Base-by-base conservation (phyloP, 2,329 filamentous ascomycete species). In the Stagonosporopsis vannaccii region DNA sequence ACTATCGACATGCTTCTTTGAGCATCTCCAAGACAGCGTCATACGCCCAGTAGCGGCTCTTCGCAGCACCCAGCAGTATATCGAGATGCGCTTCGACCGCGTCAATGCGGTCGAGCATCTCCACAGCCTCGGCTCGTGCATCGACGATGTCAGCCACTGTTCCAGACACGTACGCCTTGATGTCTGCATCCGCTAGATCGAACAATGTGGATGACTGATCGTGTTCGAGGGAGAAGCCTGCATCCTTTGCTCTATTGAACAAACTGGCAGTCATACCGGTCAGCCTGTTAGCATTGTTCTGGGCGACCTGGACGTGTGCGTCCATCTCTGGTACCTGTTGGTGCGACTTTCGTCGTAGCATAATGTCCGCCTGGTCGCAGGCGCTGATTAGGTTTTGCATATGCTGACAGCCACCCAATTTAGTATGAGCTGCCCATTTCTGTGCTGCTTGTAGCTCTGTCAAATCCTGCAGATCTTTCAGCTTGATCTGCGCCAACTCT, bases 391-490 rank as follows among this genome's bases (percentile, higher is more conserved):
- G 40, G 5, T 22, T 13, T 11, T n/a, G 26, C 26, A 22, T 20
- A 1, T 17, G 11, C 20, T 26, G 36, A 6, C 15, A 3, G 8
- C 28, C n/a, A 2, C 26, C 15, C 12, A 41, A 12, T 28, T 15
- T 33, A 2, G 13, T 17, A 20, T n/a, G 20, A 59, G 42, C 43
- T 0, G 37, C 51, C 30, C 39, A 53, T 13, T 64, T 62, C 45
- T 64, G 66, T 17, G 59, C 61, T 15, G 59, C 50, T 41, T 64
- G 67, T 5, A 56, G 51, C 5, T 58, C 37, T 9, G 57, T 50
- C 25, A 68, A 35, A 7, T 55, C 26, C 19, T 61, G 62, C 37
- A 66, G 6, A 0, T 60, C 65, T 2, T 45, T 22, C 22, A 67
- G 12, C 1, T 30, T 41, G 26, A 45, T 52, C 19, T 48, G 41